Conservation (phyloP, 164 flowering plant genomes). For the Vitis labrusca region DNA sequence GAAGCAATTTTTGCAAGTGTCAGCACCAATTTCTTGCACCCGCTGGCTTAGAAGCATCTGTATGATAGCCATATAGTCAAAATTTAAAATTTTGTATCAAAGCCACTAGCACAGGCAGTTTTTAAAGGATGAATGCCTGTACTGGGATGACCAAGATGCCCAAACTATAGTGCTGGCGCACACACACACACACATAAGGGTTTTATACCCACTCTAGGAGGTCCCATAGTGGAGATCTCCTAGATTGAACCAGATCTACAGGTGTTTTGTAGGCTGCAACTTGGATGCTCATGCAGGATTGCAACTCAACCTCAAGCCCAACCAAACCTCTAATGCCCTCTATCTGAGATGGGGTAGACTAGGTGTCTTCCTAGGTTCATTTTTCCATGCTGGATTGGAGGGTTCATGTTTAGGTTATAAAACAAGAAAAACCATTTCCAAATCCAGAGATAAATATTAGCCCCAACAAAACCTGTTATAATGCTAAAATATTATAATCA, state of each 20-base stretch:
- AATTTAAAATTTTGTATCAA: not conserved
- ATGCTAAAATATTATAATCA: no score
- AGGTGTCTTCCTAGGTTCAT: no score
- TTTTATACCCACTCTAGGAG: not conserved
- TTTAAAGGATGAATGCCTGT: not conserved
- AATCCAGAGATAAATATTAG: no score
- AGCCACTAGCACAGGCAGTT: not conserved
- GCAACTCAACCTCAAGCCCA: no score
- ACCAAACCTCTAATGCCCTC: no score
- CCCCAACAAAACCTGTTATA: no score
- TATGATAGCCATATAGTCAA: slow-evolving; percentile 15
- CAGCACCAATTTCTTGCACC: slow-evolving; percentile 87
- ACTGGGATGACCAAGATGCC: not conserved
- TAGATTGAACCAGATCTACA: not conserved
- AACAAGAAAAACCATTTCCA: no score
- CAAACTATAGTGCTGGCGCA: not conserved
- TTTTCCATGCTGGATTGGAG: no score
- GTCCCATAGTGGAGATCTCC: not conserved
- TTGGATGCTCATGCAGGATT: no score
- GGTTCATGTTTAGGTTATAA: no score
- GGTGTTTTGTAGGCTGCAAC: no score
- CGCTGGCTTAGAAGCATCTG: slow-evolving; percentile 91
- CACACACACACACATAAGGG: not conserved
- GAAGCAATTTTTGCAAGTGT: slow-evolving; percentile 88
- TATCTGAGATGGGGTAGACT: no score